Evolutionary conservation across 2,329 filamentous ascomycete genomes (phyloP), one percentile per base, ranked within the genome.

Genomic region (Talaromyces atroroseus): DNA sequence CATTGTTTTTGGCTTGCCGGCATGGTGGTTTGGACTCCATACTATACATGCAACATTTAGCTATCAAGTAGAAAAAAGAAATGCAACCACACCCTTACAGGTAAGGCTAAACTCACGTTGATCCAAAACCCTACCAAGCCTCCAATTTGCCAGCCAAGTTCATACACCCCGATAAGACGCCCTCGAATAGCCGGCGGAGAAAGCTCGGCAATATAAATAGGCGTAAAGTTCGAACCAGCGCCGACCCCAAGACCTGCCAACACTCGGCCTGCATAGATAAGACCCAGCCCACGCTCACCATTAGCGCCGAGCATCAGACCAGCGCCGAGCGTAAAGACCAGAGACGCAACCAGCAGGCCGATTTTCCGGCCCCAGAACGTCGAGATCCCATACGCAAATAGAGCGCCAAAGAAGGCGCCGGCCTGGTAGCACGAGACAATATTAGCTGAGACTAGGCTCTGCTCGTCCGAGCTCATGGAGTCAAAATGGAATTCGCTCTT

Each of bases 391-490:
- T 46, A 53, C 16, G 55, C 50, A 24, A 56, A 11, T 4, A 64
- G 54, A 32, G 45, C 40, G 5, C 55, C 46, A 34, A 52, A 54
- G 68, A 88, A 88, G 60, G 83, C 86, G 51, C 86, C 86, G 44
- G 81, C 85, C 70, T 89, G 85, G 10, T 89, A 78, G 0, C 82
- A 86, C n/a, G 84, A 87, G 26, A 88, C 86, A 57, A 89, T 73
- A 14, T 60, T 58, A 20, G 58, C 58, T 6, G 55, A 58, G n/a
- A 59, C 45, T 7, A 40, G 18, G 44, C 24, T 46, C 23, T 36
- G 45, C 21, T 46, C 40, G n/a, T 26, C 26, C 14, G 32, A 23
- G 18, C 36, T 49, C 11, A 29, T 18, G 23, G 44, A 14, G 5
- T 32, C 29, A 16, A 49, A 42, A 14, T 36, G 14, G 23, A 57